Evolutionary conservation across 805 yeast genomes (phyloP), one percentile per base, ranked within the genome.

Genomic region (Myxozyma udenii): DNA sequence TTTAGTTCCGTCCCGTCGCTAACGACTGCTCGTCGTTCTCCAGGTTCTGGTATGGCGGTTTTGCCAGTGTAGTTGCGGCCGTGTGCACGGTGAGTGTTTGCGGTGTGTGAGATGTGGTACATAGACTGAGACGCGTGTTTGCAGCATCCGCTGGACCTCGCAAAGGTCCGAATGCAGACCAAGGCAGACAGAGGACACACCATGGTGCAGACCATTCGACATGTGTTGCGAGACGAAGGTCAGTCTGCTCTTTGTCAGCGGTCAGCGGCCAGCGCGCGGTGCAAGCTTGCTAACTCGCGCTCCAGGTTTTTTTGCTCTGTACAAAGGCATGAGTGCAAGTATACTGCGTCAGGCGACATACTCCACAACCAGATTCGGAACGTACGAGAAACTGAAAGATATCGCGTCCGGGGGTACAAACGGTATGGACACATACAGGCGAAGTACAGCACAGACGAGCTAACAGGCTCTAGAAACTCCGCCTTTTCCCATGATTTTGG

Each of bases 161-260:
- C 95, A 2, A 87, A 87, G 64, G 95, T 89, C 6, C 78, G 95
- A 45, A 73, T 87, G 65, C 96, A 87, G 66, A 84, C 95, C 0
- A 89, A 95, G 2, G 65, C 77, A 0, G 71, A 68, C 11, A 84
- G 86, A 2, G 87, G 87, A 38, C 84, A 80, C 49, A 73, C 81
- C 0, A 72, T 87, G 58, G 64, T 78, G 5, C 71, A 78, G 4
- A 84, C 87, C 78, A 75, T 85, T n/a, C 66, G 68, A 35, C 75
- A 74, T 46, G 84, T 86, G 18, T 68, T 81, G 24, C 73, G 69
- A n/a, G 67, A 74, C 48, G 93, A 87, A 66, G 95, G 87, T 7
- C 19, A 5, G 45, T 30, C 4, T 3, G 9, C n/a, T n/a, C n/a
- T n/a, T n/a, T n/a, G n/a, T n/a, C n/a, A n/a, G n/a, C n/a, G 37